Base-by-base conservation (phyloP, 148 eudicot genomes). In the Chenopodium quinoa region DNA sequence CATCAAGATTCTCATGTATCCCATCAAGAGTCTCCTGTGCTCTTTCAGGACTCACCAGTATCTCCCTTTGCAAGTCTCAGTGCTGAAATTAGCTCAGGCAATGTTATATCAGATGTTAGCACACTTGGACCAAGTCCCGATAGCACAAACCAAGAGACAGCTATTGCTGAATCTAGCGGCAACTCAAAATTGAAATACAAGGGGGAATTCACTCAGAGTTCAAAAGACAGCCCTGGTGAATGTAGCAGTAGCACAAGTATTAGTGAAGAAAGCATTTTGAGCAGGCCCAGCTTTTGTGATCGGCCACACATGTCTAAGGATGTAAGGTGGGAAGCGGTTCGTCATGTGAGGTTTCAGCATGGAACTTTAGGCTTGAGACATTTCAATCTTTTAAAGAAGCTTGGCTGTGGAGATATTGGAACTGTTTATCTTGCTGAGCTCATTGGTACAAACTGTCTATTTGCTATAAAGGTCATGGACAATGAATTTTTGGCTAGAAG, bases 381-480 rank as follows among this genome's bases (percentile, higher is more conserved):
- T 83, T 96, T 96, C 37, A 93, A 90, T 85, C 88, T 96, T 68
- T 78, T 96, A 82, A 93, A 91, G 79, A 96, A 96, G 84, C 99
- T 96, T 81, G 99, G 99, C 67, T 92, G 91, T 77, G 99, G 99
- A 70, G 99, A 96, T 72, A 93, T 96, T 82, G 99, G 99, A 44
- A 92, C 98, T 5, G 99, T 96, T 10, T 96, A 96, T 88, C 93
- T 96, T 83, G 95, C 99, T 34, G 97, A 96, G 79, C 87, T 96
- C 72, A 81, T 92, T 69, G 93, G 92, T 44, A 89, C 98, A 20
- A 88, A 85, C 70, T 92, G 97, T 83, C 86, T 84, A 1, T 96
- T 96, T 85, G 99, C 99, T 9, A 92, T 96, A 72, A 96, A 96
- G 82, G 99, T 96, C 48, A 96, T 96, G 98, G 99, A 96, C 82